Conservation (phyloP, 2,329 filamentous ascomycete species). For the Pseudocercospora crystallina region DNA sequence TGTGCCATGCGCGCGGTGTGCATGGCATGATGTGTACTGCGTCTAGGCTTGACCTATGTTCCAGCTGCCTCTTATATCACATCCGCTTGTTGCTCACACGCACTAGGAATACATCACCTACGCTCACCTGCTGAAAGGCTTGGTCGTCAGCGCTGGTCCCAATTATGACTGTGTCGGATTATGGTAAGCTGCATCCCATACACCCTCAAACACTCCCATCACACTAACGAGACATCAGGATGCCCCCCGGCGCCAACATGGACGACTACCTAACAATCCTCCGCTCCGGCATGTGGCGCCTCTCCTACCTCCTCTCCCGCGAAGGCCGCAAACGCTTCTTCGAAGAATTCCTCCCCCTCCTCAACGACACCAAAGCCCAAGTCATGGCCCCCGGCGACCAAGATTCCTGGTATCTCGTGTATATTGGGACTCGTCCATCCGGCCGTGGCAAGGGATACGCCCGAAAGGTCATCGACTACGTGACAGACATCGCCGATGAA, state of each 20-base stretch:
- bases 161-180: constrained; percentile 77
- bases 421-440: constrained; percentile 72
- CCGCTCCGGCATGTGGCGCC: constrained; percentile 74
- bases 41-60: no score
- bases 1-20: no score
- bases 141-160: constrained; percentile 71
- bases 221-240: constrained; percentile 49
- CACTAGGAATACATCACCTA: constrained; percentile 66
- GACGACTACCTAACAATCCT: constrained; percentile 72
- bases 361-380: constrained; percentile 69
- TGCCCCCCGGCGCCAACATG: constrained; percentile 71
- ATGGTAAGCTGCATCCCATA: constrained; percentile 58
- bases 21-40: no score
- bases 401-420: constrained; percentile 78
- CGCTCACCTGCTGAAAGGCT: constrained; percentile 70
- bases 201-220: background rate
- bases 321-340: constrained; percentile 76
- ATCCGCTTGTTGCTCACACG: no score
- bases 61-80: no score
- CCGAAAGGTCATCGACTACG: constrained; percentile 67
- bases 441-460: constrained; percentile 73
- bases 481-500: constrained; percentile 66
- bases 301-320: constrained; percentile 69
- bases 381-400: constrained; percentile 66
- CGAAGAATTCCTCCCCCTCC: constrained; percentile 70